These are phyloP conservation scores for Salix koriyanagi DNA, from an alignment of 345 rosid species.

Conservation along the genomic window DNA sequence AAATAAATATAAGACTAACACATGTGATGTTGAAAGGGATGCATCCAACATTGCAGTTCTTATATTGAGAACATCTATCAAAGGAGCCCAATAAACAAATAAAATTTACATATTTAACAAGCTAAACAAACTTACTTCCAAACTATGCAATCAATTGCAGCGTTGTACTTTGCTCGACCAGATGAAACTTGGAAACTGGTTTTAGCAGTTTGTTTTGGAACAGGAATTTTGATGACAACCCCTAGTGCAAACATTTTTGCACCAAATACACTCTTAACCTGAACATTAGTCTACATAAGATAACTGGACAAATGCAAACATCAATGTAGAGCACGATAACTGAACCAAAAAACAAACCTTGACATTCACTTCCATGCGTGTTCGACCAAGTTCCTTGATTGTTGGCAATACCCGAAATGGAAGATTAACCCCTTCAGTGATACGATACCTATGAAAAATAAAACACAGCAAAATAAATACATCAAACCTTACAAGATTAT, in stretches of 20 bases:
- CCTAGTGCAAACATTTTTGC: conserved; percentile 99
- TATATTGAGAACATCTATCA: neutral
- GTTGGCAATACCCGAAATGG: conserved; percentile 97
- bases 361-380: conserved; percentile 99
- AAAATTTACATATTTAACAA: neutral
- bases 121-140: conserved; percentile 77
- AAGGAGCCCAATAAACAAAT: neutral
- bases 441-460: conserved; percentile 62
- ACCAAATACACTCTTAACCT: conserved; percentile 99
- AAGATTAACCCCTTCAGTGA: conserved; percentile 96
- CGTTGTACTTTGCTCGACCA: conserved; percentile 96
- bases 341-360: conserved; percentile 51
- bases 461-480: neutral
- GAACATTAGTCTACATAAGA: conserved; percentile 28
- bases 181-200: conserved; percentile 95
- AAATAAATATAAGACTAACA: neutral
- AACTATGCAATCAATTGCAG: conserved; percentile 90
- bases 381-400: conserved; percentile 96
- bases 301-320: conserved; percentile 15
- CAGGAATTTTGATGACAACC: conserved; percentile 95
- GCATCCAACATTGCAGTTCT: neutral
- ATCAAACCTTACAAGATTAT: neutral
- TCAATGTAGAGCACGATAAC: neutral
- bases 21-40: neutral
- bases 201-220: conserved; percentile 97